Evolutionary conservation across 495 filamentous ascomycete species (phyloP).

Genomic region (Pseudevernia furfuracea): DNA sequence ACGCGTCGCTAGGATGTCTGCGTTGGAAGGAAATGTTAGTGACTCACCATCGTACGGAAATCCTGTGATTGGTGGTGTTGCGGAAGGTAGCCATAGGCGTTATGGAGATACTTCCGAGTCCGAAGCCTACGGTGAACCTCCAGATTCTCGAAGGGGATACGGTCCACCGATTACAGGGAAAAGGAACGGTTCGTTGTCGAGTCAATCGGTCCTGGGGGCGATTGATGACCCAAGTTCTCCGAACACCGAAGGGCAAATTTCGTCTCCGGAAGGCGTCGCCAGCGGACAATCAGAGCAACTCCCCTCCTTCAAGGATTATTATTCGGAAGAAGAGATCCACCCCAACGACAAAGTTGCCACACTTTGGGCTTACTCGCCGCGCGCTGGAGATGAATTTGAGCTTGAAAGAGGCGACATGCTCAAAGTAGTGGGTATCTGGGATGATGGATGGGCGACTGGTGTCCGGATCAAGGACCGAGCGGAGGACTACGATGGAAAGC

Average conservation of each 20-base stretch:
- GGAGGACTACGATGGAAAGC: constrained; percentile 77
- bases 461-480: constrained; percentile 72
- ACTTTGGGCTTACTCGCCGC: constrained; percentile 93
- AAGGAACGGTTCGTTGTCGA: constrained; percentile 84
- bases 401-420: constrained; percentile 97
- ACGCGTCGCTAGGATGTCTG: constrained; percentile 91
- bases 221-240: constrained; percentile 69
- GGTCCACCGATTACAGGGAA: constrained; percentile 59
- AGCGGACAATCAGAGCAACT: constrained; percentile 94
- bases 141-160: constrained; percentile 57
- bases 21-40: constrained; percentile 64
- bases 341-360: constrained; percentile 83
- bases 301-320: constrained; percentile 96
- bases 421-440: constrained; percentile 98
- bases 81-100: constrained; percentile 37
- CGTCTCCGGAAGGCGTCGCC: constrained; percentile 71
- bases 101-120: constrained; percentile 72
- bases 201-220: constrained; percentile 64
- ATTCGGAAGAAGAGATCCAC: constrained; percentile 92
- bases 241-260: constrained; percentile 63
- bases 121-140: constrained; percentile 72
- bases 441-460: constrained; percentile 98
- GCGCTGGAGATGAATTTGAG: constrained; percentile 87
- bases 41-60: constrained; percentile 50
- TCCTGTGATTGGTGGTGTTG: constrained; percentile 30